Conservation (phyloP, 805 yeast species). For the Lachancea quebecensis region DNA sequence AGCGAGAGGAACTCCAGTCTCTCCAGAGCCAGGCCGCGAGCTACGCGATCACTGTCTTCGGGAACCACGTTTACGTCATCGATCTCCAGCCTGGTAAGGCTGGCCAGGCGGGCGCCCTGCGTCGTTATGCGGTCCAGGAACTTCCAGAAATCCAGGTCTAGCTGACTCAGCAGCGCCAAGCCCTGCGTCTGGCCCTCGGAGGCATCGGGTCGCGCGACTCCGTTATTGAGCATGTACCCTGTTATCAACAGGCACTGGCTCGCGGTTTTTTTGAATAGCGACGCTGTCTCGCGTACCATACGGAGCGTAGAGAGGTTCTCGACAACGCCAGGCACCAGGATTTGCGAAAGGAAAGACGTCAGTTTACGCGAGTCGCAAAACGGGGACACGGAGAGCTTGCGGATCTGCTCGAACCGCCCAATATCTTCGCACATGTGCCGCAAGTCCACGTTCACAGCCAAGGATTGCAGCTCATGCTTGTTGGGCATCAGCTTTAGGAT, state of each 20-base stretch:
- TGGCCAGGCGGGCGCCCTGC: neutral
- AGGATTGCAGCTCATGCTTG: slow-evolving; percentile 19
- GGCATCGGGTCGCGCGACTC: slow-evolving; percentile 7
- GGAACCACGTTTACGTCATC: slow-evolving; percentile 5
- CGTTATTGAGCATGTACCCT: slow-evolving; percentile 9
- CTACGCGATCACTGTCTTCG: slow-evolving; percentile 3
- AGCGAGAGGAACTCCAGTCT: slow-evolving; percentile 29
- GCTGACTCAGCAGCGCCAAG: neutral
- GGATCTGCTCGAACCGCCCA: slow-evolving; percentile 25
- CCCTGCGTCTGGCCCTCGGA: neutral
- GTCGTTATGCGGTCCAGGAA: slow-evolving; percentile 4
- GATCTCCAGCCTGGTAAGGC: slow-evolving; percentile 5
- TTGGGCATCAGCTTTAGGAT: slow-evolving; percentile 32
- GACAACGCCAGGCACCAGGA: slow-evolving; percentile 4
- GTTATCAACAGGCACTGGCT: slow-evolving; percentile 8
- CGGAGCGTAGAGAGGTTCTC: slow-evolving; percentile 7
- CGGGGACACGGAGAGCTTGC: slow-evolving; percentile 33
- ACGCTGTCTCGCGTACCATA: slow-evolving; percentile 7
- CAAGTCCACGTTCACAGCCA: slow-evolving; percentile 32
- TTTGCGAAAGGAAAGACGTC: slow-evolving; percentile 2
- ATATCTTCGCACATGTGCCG: slow-evolving; percentile 6
- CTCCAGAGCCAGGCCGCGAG: slow-evolving; percentile 1
- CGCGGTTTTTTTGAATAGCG: slow-evolving; percentile 4
- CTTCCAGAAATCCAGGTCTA: slow-evolving; percentile 8
- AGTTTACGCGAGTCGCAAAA: slow-evolving; percentile 29